phyloP scores from a whole-genome alignment of 331 rosid genomes.

The Erythrophleum ivorense region DNA sequence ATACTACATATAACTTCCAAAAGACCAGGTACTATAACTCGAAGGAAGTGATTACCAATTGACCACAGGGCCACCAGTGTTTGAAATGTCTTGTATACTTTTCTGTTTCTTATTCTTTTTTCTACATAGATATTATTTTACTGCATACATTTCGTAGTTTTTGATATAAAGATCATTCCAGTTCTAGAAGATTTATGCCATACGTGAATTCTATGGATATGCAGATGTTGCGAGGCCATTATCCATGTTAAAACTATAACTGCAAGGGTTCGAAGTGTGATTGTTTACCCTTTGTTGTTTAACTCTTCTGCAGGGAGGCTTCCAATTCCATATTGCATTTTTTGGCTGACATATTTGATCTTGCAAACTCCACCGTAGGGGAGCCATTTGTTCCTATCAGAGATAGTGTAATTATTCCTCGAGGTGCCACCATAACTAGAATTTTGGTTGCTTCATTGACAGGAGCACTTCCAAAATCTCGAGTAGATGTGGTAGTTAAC shows the following conservation, averaged over 20 bases:
- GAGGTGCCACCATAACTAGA: slow-evolving; percentile 76
- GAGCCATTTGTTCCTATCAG: slow-evolving; percentile 75
- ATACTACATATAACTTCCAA: too few species aligned
- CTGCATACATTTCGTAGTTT: slow-evolving; percentile 6
- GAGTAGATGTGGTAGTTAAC: slow-evolving; percentile 78
- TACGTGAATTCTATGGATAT: slow-evolving; percentile 15
- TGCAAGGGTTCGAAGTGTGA: slow-evolving; percentile 9
- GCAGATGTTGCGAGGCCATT: background rate
- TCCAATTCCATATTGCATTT: slow-evolving; percentile 95
- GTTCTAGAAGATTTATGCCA: slow-evolving; percentile 10
- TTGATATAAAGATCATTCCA: slow-evolving; percentile 4
- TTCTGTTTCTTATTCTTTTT: background rate
- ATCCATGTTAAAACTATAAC: background rate
- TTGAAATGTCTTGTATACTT: background rate
- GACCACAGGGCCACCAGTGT: too few species aligned
- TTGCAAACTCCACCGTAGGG: slow-evolving; percentile 61
- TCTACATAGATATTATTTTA: background rate
- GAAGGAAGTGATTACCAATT: too few species aligned
- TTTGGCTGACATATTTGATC: slow-evolving; percentile 88
- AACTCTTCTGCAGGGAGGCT: slow-evolving; percentile 77
- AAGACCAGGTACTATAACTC: too few species aligned
- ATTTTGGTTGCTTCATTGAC: slow-evolving; percentile 90
- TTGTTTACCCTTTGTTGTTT: slow-evolving; percentile 37
- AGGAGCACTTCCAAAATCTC: slow-evolving; percentile 94
- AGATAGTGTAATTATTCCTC: slow-evolving; percentile 76